Evolutionary conservation across 148 eudicot species (phyloP).

Genomic region (Nepenthes gracilis): DNA sequence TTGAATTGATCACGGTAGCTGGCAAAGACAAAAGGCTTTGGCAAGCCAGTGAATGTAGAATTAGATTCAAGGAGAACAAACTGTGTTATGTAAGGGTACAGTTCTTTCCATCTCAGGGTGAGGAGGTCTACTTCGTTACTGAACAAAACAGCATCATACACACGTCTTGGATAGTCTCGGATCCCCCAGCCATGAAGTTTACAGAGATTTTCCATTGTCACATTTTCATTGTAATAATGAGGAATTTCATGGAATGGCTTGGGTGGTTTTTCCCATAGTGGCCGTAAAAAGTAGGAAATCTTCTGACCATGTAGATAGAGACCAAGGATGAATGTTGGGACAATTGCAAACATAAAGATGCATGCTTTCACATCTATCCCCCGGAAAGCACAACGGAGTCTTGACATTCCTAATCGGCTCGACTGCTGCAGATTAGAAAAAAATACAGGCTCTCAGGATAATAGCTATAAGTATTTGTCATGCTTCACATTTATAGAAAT

Average conservation of each 20-base stretch:
- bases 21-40: constrained; percentile 27
- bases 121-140: constrained; percentile 37
- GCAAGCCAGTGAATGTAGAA: constrained; percentile 34
- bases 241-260: constrained; percentile 31
- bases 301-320: constrained; percentile 35
- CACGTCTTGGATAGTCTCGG: constrained; percentile 38
- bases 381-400: constrained; percentile 23
- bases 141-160: constrained; percentile 38
- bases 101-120: constrained; percentile 34
- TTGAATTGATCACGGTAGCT: constrained; percentile 18
- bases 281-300: constrained; percentile 33
- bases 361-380: constrained; percentile 26
- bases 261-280: constrained; percentile 40
- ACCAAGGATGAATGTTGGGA: constrained; percentile 20
- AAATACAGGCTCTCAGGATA: not conserved
- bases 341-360: constrained; percentile 21
- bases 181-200: constrained; percentile 36
- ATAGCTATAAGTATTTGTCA: not conserved
- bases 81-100: constrained; percentile 29
- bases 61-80: constrained; percentile 44
- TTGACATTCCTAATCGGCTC: constrained; percentile 13
- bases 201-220: constrained; percentile 33
- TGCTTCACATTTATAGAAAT: too few relatives aligned
- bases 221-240: constrained; percentile 35
- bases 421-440: constrained; percentile 16